Evolutionary conservation across 352 stramenopile species (phyloP).

Genomic region (Globisporangium megalacanthum): DNA sequence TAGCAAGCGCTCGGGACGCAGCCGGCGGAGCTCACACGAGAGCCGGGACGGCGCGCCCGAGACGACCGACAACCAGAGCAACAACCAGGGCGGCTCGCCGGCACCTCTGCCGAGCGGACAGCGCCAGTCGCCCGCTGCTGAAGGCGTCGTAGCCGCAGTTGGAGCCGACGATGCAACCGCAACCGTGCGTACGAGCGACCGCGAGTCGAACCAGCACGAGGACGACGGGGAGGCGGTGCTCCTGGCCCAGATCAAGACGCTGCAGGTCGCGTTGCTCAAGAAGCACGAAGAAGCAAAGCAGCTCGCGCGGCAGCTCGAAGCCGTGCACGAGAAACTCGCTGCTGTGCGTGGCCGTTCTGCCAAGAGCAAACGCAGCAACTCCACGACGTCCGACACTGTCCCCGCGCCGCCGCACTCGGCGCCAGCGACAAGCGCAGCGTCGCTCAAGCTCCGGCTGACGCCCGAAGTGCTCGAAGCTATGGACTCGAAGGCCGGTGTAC

Average conservation of each 20-base stretch:
- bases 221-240: slow-evolving; percentile 56
- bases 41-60: slow-evolving; percentile 4
- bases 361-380: slow-evolving; percentile 2
- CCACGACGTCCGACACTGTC: background rate
- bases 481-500: slow-evolving; percentile 43
- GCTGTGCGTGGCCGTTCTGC: slow-evolving; percentile 14
- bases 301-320: slow-evolving; percentile 49
- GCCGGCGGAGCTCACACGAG: slow-evolving; percentile 12
- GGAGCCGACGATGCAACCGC: slow-evolving; percentile 12
- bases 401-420: slow-evolving; percentile 4
- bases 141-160: slow-evolving; percentile 5
- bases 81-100: slow-evolving; percentile 3
- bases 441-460: slow-evolving; percentile 43
- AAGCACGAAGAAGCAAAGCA: slow-evolving; percentile 80
- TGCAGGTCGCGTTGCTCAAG: slow-evolving; percentile 56
- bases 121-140: background rate
- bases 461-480: slow-evolving; percentile 55
- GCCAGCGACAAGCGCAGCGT: slow-evolving; percentile 8
- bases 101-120: background rate
- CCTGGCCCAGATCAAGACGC: slow-evolving; percentile 54
- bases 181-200: slow-evolving; percentile 12
- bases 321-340: slow-evolving; percentile 47
- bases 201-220: slow-evolving; percentile 56
- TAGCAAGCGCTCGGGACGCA: slow-evolving; percentile 5
- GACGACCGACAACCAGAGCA: slow-evolving; percentile 15